Evolutionary conservation across 306 rosid genomes (phyloP), one percentile per base, ranked within the genome.

Genomic region (Trifolium repens): DNA sequence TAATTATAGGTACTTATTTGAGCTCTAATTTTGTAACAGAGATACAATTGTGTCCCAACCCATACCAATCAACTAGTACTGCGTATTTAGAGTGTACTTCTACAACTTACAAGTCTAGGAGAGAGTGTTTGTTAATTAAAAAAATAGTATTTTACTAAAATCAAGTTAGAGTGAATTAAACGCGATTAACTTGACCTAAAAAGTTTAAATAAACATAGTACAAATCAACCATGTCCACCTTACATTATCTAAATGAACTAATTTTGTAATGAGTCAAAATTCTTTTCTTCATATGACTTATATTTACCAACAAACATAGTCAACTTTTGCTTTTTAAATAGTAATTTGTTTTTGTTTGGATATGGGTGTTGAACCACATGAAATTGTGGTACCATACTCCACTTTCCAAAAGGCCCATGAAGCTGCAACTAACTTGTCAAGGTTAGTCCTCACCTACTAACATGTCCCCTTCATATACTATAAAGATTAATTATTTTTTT

Each of bases 361-460:
- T 26, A 5, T 44, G 14, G 81, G 74, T 72, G 83, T 78, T 46
- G 85, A 85, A 77, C 76, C 86, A 80, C 43, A 57, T 35, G 54
- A 27, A 30, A 26, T 24, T 24, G 71, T 71, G 86, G 69, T 71
- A 69, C 79, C 78, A 67, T 47, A n/a, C 13, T 5, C 27, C 24
- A 22, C 72, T 52, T 67, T 52, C 35, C 34, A 9, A 30, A 19
- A 9, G 26, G 60, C 26, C 58, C 32, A 55, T 24, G 67, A 72
- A 77, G 35, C 64, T 49, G 16, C 14, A 26, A 6, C 37, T 66
- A 86, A 84, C 86, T 59, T 62, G 65, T 71, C 69, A 55, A 59
- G 82, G 79, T 76, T 60, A 63, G 70, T 63, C 73, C 84, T 76
- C 47, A 85, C 92, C 90, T 19, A 86, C 87, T 85, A 82, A 40